Evolutionary conservation across 2,329 filamentous ascomycete species (phyloP), one percentile per base, ranked within the genome.

Genomic region (Hymenoscyphus fructigenus): DNA sequence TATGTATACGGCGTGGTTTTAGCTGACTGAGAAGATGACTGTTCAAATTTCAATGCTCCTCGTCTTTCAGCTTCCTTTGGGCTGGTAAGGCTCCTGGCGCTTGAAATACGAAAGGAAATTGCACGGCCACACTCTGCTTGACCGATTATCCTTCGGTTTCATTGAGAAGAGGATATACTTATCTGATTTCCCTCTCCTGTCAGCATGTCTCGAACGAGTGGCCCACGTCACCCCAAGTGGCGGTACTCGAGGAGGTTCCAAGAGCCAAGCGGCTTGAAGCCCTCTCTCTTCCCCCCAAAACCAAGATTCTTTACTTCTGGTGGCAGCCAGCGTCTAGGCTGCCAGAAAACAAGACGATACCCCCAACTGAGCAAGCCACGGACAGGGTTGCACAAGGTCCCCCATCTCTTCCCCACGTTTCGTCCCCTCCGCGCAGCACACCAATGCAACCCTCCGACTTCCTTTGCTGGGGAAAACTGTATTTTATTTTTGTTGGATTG

Each of bases 81-180:
- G 34, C 20, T 47, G 44, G 44, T 20, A 12, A 23, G 41, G 44
- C 20, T 50, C 44, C 44, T 50, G 44, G 44, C 44, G 44, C 44
- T 50, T 50, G 44, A n/a, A 15, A 50, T 50, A 50, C n/a, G 44
- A 50, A n/a, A n/a, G n/a, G n/a, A n/a, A 50, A 50, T 50, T 50
- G 44, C n/a, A 50, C 44, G 44, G 44, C 44, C 44, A 50, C 44
- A 50, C 44, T 23, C 44, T 50, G 20, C 34, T 50, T 50, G 20
- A 20, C 44, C n/a, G 9, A 23, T 50, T 50, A 26, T 15, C 20
- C 20, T n/a, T n/a, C 14, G 15, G 38, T 17, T 6, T n/a, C n/a
- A 17, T 44, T 1, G 20, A 44, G 41, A 5, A 12, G 20, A 23
- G n/a, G 44, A 50, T 23, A 50, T 50, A 50, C 44, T 50, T 50